These are phyloP conservation scores for Patellaria atrata DNA, from an alignment of 495 filamentous ascomycete species.

Conservation along the genomic window DNA sequence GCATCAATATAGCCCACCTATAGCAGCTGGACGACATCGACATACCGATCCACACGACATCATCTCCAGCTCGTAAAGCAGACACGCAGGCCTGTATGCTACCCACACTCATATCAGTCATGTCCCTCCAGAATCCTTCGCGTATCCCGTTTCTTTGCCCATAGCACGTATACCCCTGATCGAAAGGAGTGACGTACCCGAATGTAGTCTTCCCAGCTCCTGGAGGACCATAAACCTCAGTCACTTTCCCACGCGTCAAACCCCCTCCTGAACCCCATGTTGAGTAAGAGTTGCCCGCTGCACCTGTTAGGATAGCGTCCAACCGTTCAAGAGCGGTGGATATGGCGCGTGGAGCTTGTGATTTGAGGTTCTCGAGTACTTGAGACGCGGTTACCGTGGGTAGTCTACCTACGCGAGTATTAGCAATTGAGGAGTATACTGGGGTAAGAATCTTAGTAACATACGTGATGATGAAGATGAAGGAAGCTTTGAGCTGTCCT, in stretches of 20 bases:
- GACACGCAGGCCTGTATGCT: conserved; percentile 50
- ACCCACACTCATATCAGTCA: conserved; percentile 10
- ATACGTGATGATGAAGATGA: conserved; percentile 22
- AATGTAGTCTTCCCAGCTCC: conserved; percentile 79
- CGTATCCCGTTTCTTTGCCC: conserved; percentile 33
- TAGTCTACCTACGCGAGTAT: conserved; percentile 45
- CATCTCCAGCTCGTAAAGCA: conserved; percentile 43
- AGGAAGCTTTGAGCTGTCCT: conserved; percentile 22
- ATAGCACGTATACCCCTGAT: background rate
- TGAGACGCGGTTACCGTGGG: conserved; percentile 82
- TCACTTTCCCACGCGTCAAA: conserved; percentile 61
- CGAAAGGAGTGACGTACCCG: conserved; percentile 39
- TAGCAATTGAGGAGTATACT: background rate
- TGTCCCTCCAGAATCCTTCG: background rate
- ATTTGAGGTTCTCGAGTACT: conserved; percentile 52
- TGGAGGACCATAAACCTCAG: conserved; percentile 79
- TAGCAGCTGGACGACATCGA: conserved; percentile 3
- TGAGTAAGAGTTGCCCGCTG: background rate
- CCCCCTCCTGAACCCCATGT: conserved; percentile 40
- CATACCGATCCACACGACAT: conserved; percentile 76
- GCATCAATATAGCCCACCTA: conserved; percentile 10
- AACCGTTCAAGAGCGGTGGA: conserved; percentile 52
- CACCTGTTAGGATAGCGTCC: conserved; percentile 16
- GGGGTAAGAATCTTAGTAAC: conserved; percentile 2
- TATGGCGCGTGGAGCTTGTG: conserved; percentile 36